Evolutionary conservation across 805 yeast genomes (phyloP).

Genomic region (Soucietia sequanensis): DNA sequence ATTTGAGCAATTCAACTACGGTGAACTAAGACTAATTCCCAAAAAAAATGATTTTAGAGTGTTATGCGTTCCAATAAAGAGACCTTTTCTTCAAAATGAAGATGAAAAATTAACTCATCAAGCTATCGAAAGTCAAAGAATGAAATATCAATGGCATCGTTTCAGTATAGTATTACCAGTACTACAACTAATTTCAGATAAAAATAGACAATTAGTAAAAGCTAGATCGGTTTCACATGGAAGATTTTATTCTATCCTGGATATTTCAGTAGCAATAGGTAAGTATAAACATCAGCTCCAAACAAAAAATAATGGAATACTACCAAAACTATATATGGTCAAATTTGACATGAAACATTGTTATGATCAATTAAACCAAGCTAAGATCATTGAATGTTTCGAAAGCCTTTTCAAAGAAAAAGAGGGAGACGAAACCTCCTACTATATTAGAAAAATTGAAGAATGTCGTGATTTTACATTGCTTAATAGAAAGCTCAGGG

Average conservation of each 20-base stretch:
- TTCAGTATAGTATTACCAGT: conserved; percentile 2
- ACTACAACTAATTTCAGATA: conserved; percentile 1
- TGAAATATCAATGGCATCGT: not conserved
- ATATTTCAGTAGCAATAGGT: conserved; percentile 40
- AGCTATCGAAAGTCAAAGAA: not conserved
- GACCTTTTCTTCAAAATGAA: not conserved
- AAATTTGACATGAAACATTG: conserved; percentile 79
- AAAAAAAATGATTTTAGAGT: conserved; percentile 60
- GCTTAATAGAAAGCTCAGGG: conserved; percentile 8
- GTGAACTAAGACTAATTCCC: conserved; percentile 54
- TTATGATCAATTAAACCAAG: conserved; percentile 67
- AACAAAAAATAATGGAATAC: conserved; percentile 4
- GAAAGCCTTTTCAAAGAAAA: conserved; percentile 25
- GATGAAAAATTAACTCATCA: not conserved
- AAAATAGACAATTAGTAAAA: conserved; percentile 2
- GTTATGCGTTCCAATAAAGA: conserved; percentile 50
- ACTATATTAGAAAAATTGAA: conserved; percentile 17
- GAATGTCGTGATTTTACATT: conserved; percentile 8
- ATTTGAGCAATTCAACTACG: conserved; percentile 21
- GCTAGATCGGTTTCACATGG: conserved; percentile 14
- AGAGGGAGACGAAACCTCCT: conserved; percentile 11
- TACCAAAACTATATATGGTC: conserved; percentile 47
- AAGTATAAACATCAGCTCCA: conserved; percentile 31
- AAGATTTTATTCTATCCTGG: conserved; percentile 41
- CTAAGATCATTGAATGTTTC: conserved; percentile 35